Evolutionary conservation across 1,284 basidiomycete species (phyloP), one percentile per base, ranked within the genome.

Genomic region (Irpex sp.): DNA sequence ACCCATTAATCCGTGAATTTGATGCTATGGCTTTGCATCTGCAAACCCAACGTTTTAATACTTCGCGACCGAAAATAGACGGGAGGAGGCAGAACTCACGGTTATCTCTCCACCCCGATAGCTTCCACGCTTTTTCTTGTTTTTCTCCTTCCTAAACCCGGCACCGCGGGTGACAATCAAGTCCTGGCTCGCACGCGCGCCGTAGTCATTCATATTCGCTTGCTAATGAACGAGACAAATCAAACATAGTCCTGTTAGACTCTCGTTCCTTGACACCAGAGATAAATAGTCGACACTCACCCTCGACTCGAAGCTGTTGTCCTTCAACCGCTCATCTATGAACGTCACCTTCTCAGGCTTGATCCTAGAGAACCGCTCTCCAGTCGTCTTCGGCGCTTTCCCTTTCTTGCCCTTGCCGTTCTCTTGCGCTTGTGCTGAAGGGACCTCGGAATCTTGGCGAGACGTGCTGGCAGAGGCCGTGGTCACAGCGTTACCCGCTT

Each of bases 71-170:
- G 19, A 47, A 47, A 5, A 13, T 0, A 15, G 55, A 64, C 31
- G 8, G 64, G 40, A 38, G 60, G 62, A 48, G 34, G 19, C 4
- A 0, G 4, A 49, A 79, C 86, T 74, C 72, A 94, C 91, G 40
- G 94, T 96, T 66, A 97, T 97, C 70, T 94, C 92, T 40, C 95
- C 95, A 17, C 95, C 95, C 58, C 85, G 85, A 76, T 97, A 97
- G 67, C 91, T 93, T 2, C 96, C 97, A 69, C 92, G 83, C 80
- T 99, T 98, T 81, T 98, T 98, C 86, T 99, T 99, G 81, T 98
- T 98, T 81, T 99, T 98, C 82, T 98, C 97, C 78, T 98, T 99
- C 61, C 95, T 86, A 82, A 99, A 99, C 6, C 94, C 93, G 57
- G 92, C 92, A 9, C 97, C 97, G 5, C 94, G 86, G 2, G 97